These are phyloP conservation scores for Mortierella claussenii DNA, from an alignment of 192 early-diverging fungal genomes.

Conservation along the genomic window DNA sequence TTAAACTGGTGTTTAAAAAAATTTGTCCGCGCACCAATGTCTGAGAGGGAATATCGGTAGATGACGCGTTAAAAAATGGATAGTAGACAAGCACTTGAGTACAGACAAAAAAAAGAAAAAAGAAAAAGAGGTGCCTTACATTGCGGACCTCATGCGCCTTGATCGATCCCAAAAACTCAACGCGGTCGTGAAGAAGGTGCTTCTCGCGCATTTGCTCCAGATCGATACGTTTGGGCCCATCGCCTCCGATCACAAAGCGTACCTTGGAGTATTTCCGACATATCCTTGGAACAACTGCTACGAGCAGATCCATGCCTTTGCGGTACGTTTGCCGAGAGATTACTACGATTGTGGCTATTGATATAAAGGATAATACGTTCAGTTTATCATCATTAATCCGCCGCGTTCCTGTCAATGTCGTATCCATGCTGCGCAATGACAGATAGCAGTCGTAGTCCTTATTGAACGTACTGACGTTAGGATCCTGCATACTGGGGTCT, in stretches of 20 bases:
- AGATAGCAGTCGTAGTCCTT: no score
- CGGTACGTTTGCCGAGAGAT: conserved; percentile 93
- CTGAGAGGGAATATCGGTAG: conserved; percentile 14
- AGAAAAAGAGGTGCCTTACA: conserved; percentile 54
- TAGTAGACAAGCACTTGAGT: neutral
- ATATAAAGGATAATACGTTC: neutral
- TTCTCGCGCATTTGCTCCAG: conserved; percentile 98
- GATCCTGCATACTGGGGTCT: conserved; percentile 78
- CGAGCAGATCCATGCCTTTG: conserved; percentile 94
- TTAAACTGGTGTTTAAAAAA: conserved; percentile 96
- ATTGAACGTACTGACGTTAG: conserved; percentile 71
- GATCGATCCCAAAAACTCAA: conserved; percentile 87
- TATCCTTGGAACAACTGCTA: conserved; percentile 91
- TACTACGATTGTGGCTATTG: conserved; percentile 91
- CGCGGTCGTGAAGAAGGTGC: conserved; percentile 91
- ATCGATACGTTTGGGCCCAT: conserved; percentile 96
- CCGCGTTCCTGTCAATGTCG: no score
- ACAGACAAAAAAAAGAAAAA: neutral
- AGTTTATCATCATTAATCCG: neutral
- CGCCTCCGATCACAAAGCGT: conserved; percentile 95
- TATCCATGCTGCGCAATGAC: no score
- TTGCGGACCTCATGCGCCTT: conserved; percentile 84
- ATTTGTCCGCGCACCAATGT: conserved; percentile 90
- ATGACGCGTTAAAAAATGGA: no score
- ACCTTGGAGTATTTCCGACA: conserved; percentile 84